Conservation (phyloP, 305 asterid genomes). For the Petunia hybrid region DNA sequence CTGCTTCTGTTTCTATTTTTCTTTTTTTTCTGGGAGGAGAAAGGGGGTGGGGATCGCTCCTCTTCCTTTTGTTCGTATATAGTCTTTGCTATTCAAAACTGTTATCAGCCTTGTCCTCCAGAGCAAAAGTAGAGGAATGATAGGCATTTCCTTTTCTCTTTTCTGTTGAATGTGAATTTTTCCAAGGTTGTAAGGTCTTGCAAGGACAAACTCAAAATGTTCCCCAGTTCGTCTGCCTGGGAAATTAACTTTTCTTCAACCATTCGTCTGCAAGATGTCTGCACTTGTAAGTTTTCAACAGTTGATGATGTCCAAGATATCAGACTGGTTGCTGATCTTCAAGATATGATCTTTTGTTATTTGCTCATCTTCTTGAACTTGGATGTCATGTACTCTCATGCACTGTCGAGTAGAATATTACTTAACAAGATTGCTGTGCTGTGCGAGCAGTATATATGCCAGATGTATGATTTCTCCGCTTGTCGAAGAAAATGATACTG, state of each 20-base stretch:
- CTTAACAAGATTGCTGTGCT: background rate
- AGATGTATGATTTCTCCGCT: no score
- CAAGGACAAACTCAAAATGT: conserved; percentile 9
- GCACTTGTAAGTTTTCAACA: conserved; percentile 26
- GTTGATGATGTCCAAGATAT: conserved; percentile 31
- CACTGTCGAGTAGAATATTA: background rate
- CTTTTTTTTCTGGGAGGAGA: no score
- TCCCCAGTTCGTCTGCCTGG: background rate
- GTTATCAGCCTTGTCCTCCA: no score
- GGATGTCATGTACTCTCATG: conserved; percentile 35
- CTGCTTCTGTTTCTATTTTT: no score
- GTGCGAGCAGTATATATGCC: background rate
- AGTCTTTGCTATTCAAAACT: background rate
- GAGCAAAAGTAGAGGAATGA: no score
- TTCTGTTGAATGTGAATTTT: no score
- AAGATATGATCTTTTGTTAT: conserved; percentile 27
- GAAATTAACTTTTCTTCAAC: conserved; percentile 3
- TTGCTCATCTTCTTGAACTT: conserved; percentile 32
- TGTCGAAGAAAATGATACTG: no score
- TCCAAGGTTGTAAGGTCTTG: no score
- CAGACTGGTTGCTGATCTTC: conserved; percentile 35
- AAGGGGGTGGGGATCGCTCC: background rate
- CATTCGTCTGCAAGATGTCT: conserved; percentile 12
- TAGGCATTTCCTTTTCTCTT: no score
- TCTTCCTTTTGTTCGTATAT: background rate